A percentile compares a stretch with the other conserved stretches of the same genome.
These are phyloP conservation scores for Penicillium freii DNA, from an alignment of 2,329 filamentous ascomycete genomes.

Conservation along the genomic window DNA sequence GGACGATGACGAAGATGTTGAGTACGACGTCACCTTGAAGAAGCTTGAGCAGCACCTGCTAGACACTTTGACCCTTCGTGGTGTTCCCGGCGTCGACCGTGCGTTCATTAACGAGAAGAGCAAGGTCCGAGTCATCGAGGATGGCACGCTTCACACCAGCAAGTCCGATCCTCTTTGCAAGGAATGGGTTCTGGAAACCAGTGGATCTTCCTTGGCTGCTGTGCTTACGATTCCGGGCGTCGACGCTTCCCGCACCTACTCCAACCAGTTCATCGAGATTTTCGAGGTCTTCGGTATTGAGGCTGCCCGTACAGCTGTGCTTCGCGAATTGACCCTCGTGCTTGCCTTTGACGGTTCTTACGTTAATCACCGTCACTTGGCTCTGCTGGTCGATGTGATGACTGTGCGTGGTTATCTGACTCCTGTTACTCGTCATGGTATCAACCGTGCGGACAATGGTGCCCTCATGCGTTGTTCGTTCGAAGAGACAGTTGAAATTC, in stretches of 20 bases:
- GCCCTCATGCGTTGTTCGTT: conserved; percentile 99
- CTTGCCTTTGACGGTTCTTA: conserved; percentile 98
- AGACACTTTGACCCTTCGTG: conserved; percentile 85
- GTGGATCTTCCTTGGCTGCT: conserved; percentile 79
- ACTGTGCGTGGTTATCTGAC: conserved; percentile 91
- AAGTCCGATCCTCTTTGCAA: conserved; percentile 74
- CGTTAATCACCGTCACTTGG: conserved; percentile 97
- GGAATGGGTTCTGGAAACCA: conserved; percentile 96
- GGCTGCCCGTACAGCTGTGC: conserved; percentile 79
- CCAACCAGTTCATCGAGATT: conserved; percentile 93
- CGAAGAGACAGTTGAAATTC: conserved; percentile 97
- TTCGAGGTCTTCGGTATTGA: conserved; percentile 96
- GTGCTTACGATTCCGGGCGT: conserved; percentile 87
- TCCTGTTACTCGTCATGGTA: conserved; percentile 95
- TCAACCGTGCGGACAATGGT: conserved; percentile 96
- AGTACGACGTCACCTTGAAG: conserved; percentile 92
- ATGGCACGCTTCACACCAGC: conserved; percentile 71
- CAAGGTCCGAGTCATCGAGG: conserved; percentile 62
- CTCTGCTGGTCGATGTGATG: conserved; percentile 95
- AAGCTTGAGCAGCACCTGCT: conserved; percentile 87
- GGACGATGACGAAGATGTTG: conserved; percentile 69
- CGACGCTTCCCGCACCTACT: conserved; percentile 80
- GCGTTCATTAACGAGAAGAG: conserved; percentile 87
- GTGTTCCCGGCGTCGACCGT: conserved; percentile 82
- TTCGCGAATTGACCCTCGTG: conserved; percentile 86